A percentile compares a stretch with the other conserved stretches of the same genome.
phyloP scores from a whole-genome alignment of 257 asterid genomes.

The Solanum corneliomulleri region DNA sequence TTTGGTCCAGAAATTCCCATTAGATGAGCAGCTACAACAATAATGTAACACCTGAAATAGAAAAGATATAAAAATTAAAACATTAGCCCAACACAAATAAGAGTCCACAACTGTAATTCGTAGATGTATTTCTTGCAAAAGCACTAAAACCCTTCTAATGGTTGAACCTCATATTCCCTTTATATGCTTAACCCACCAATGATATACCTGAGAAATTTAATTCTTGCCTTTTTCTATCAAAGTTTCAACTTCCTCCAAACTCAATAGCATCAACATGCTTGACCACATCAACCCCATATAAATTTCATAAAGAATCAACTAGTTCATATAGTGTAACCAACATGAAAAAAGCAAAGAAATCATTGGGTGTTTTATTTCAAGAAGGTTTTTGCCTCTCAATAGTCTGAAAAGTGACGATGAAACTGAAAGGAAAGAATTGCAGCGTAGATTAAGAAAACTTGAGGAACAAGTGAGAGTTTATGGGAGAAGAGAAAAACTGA shows the following conservation, averaged over 20 bases:
- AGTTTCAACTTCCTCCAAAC: not conserved
- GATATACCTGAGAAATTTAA: constrained; percentile 20
- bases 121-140: not conserved
- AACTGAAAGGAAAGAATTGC: constrained; percentile 4
- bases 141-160: not conserved
- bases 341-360: not conserved
- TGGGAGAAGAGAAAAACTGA: constrained; percentile 4
- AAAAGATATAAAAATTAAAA: too few species aligned
- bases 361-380: constrained; percentile 39
- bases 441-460: constrained; percentile 25
- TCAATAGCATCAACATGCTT: not conserved
- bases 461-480: constrained; percentile 30
- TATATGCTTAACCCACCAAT: not conserved
- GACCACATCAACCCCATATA: not conserved
- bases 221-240: not conserved
- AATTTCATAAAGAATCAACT: not conserved
- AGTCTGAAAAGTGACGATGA: constrained; percentile 4
- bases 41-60: too few species aligned
- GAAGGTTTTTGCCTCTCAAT: constrained; percentile 29
- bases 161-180: not conserved
- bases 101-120: not conserved
- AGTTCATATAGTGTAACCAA: not conserved
- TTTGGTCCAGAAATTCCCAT: too few species aligned
- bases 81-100: not conserved
- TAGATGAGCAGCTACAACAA: too few species aligned